Evolutionary conservation across 2,329 filamentous ascomycete species (phyloP).

Genomic region (Verticillium longisporum): DNA sequence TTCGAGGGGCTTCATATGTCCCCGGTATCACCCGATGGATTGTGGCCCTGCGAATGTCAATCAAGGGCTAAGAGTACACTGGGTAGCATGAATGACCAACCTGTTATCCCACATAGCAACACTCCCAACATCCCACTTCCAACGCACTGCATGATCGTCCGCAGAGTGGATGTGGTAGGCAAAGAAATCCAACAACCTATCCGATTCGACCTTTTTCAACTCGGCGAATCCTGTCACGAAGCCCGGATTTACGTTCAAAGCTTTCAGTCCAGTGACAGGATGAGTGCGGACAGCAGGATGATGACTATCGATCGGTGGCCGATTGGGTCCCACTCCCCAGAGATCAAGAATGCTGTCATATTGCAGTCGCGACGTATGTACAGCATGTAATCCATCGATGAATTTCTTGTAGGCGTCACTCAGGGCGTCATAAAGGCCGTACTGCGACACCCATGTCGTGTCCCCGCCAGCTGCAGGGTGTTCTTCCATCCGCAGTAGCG

Average conservation of each 20-base stretch:
- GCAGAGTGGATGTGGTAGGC: conserved; percentile 38
- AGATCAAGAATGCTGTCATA: conserved; percentile 40
- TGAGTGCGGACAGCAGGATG: conserved; percentile 42
- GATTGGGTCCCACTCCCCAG: conserved; percentile 31
- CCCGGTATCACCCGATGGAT: conserved; percentile 35
- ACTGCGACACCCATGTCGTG: conserved; percentile 39
- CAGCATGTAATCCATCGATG: conserved; percentile 33
- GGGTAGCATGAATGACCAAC: conserved; percentile 7
- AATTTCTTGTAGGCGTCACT: conserved; percentile 34
- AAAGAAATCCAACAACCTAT: conserved; percentile 38
- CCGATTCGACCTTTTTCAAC: conserved; percentile 40
- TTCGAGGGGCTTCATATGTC: conserved; percentile 25
- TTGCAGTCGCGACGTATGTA: conserved; percentile 37
- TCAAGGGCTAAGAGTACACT: neutral
- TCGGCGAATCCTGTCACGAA: conserved; percentile 42
- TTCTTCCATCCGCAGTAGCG: conserved; percentile 43
- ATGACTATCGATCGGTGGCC: conserved; percentile 37
- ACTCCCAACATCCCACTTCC: conserved; percentile 41
- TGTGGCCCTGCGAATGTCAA: conserved; percentile 19
- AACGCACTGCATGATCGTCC: conserved; percentile 41
- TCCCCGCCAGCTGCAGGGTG: conserved; percentile 39
- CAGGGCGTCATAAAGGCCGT: conserved; percentile 36
- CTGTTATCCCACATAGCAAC: conserved; percentile 46
- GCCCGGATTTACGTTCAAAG: conserved; percentile 36
- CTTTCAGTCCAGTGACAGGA: conserved; percentile 38